Evolutionary conservation across 345 rosid species (phyloP).

Genomic region (Eucalyptus grandis): DNA sequence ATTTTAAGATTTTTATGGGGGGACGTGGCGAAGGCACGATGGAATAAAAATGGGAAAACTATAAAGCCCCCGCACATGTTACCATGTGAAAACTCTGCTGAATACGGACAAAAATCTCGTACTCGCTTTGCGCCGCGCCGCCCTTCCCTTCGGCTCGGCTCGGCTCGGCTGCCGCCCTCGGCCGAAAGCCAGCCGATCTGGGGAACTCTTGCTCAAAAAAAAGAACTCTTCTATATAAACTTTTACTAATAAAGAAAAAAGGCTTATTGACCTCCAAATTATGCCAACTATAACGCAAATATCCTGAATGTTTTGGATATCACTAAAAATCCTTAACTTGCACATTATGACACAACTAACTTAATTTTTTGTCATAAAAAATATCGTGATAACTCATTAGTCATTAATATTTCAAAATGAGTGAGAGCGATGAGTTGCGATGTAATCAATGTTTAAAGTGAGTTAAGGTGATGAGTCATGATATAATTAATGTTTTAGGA

Average conservation of each 20-base stretch:
- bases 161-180: not conserved
- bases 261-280: too few relatives aligned
- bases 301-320: too few relatives aligned
- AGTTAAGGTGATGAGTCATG: too few relatives aligned
- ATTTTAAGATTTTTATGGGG: not conserved
- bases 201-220: too few relatives aligned
- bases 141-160: not conserved
- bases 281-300: too few relatives aligned
- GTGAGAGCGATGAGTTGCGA: rapidly evolving
- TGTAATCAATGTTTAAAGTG: too few relatives aligned
- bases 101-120: not conserved
- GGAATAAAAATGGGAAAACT: not conserved
- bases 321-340: rapidly evolving
- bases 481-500: too few relatives aligned
- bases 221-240: not conserved
- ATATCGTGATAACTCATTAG: rapidly evolving
- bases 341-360: not conserved
- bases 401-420: too few relatives aligned
- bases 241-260: too few relatives aligned
- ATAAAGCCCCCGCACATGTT: not conserved
- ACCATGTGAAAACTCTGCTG: not conserved
- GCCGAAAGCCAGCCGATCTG: not conserved
- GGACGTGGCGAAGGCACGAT: not conserved
- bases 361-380: too few relatives aligned
- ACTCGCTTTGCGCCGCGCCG: not conserved